These are phyloP conservation scores for Chaetomium sp. DNA, from an alignment of 2,329 filamentous ascomycete genomes.

Conservation along the genomic window DNA sequence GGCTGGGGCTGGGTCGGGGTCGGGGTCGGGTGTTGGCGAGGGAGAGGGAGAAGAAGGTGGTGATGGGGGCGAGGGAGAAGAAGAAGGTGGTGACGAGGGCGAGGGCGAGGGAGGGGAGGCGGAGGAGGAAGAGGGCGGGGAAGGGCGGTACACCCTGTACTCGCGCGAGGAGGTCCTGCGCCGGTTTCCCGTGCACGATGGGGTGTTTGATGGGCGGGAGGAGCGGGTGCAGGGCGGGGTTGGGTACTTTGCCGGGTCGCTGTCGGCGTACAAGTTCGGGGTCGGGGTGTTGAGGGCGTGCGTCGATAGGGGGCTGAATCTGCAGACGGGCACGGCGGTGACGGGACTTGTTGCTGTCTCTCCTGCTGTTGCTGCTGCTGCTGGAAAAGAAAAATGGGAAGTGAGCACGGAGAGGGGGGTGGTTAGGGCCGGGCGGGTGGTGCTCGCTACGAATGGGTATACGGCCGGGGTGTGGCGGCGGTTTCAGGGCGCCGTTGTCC, in stretches of 20 bases:
- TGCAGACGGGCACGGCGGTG: constrained; percentile 55
- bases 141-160: constrained; percentile 49
- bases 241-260: constrained; percentile 48
- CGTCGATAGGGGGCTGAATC: constrained; percentile 47
- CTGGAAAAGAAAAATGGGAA: constrained; percentile 38
- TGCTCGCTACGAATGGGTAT: constrained; percentile 59
- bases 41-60: not conserved
- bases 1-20: no score
- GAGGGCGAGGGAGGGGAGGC: no score
- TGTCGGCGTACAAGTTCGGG: constrained; percentile 46
- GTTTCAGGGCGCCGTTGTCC: constrained; percentile 52
- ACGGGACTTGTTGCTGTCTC: constrained; percentile 16
- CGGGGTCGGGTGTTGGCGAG: not conserved
- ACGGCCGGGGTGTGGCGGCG: constrained; percentile 48
- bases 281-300: constrained; percentile 50
- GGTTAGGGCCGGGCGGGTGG: constrained; percentile 47
- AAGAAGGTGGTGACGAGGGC: no score
- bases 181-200: constrained; percentile 41
- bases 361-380: not conserved
- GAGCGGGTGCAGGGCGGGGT: constrained; percentile 50
- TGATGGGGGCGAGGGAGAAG: not conserved
- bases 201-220: constrained; percentile 21
- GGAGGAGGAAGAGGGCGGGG: constrained; percentile 36
- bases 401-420: constrained; percentile 48
- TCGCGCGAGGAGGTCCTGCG: constrained; percentile 45